Conservation (phyloP, 2,329 filamentous ascomycete genomes). For the Stachybotrys elegans region DNA sequence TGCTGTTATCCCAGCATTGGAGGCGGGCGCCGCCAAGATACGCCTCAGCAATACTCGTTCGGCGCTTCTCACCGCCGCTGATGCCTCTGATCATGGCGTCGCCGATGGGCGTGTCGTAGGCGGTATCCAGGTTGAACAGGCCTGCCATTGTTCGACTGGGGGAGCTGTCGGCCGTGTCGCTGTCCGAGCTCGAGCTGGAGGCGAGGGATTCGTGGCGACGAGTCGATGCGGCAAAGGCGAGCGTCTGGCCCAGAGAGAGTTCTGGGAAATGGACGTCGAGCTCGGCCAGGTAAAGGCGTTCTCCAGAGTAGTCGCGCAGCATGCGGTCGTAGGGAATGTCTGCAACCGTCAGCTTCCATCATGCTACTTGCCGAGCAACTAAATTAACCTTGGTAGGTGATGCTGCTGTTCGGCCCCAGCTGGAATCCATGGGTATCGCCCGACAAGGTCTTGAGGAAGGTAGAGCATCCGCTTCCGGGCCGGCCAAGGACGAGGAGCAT, state of each 20-base stretch:
- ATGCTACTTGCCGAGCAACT: too few relatives aligned
- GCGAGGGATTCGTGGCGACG: slow-evolving; percentile 18
- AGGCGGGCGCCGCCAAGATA: slow-evolving; percentile 39
- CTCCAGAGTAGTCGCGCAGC: slow-evolving; percentile 39
- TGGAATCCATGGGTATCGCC: slow-evolving; percentile 36
- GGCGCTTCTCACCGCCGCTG: slow-evolving; percentile 55
- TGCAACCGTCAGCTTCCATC: too few relatives aligned
- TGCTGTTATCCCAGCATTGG: slow-evolving; percentile 66
- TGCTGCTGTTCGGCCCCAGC: neutral
- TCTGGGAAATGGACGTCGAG: slow-evolving; percentile 58
- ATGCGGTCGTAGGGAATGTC: slow-evolving; percentile 23
- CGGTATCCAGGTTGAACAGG: slow-evolving; percentile 59
- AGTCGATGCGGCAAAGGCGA: slow-evolving; percentile 56
- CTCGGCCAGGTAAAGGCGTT: slow-evolving; percentile 59
- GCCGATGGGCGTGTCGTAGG: slow-evolving; percentile 54
- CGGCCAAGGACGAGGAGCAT: slow-evolving; percentile 60
- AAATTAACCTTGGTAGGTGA: slow-evolving; percentile 46
- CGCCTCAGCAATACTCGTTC: slow-evolving; percentile 64
- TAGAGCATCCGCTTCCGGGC: slow-evolving; percentile 60
- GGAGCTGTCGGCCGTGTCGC: neutral
- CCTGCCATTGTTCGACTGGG: slow-evolving; percentile 22
- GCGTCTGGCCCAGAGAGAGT: slow-evolving; percentile 56
- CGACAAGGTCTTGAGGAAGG: slow-evolving; percentile 34
- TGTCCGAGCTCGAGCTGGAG: neutral
- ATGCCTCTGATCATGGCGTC: slow-evolving; percentile 52